Percentiles rank a stretch among this genome's conserved stretches.
phyloP scores from a whole-genome alignment of 106 monocot genomes.

The Posidonia australis region DNA sequence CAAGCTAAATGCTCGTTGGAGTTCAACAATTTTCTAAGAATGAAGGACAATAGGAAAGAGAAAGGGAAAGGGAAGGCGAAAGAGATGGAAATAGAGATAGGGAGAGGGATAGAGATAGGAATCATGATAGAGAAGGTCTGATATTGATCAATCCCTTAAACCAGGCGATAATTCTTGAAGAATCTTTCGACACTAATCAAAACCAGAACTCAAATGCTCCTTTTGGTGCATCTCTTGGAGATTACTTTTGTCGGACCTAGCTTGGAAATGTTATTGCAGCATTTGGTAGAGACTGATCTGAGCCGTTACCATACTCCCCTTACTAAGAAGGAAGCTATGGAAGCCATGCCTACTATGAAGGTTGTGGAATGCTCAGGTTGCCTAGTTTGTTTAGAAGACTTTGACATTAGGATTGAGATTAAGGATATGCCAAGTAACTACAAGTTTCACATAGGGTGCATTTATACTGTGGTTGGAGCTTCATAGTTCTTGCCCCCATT shows the following conservation, averaged over 20 bases:
- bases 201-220: constrained; percentile 9
- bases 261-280: constrained; percentile 57
- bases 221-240: constrained; percentile 28
- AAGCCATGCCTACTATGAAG: constrained; percentile 53
- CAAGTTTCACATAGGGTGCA: constrained; percentile 54
- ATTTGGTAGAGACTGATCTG: constrained; percentile 60
- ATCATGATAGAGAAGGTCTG: constrained; percentile 29
- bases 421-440: constrained; percentile 77
- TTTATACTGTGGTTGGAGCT: constrained; percentile 75
- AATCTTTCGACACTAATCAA: constrained; percentile 11
- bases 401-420: constrained; percentile 35
- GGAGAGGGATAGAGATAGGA: constrained; percentile 10
- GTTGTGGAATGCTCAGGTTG: constrained; percentile 40
- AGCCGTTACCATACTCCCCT: constrained; percentile 64
- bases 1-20: constrained; percentile 11
- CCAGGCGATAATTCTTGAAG: constrained; percentile 25
- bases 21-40: constrained; percentile 11
- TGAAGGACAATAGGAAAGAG: no score
- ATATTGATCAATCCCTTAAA: constrained; percentile 45
- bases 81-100: constrained; percentile 22
- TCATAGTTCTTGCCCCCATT: constrained; percentile 82
- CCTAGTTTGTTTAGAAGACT: constrained; percentile 70
- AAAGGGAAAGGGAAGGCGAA: no score
- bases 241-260: constrained; percentile 50
- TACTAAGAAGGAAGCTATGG: constrained; percentile 49